A percentile compares a stretch with the other conserved stretches of the same genome.
Conservation (phyloP, 2,329 filamentous ascomycete species). For the Fusarium pininemorale region DNA sequence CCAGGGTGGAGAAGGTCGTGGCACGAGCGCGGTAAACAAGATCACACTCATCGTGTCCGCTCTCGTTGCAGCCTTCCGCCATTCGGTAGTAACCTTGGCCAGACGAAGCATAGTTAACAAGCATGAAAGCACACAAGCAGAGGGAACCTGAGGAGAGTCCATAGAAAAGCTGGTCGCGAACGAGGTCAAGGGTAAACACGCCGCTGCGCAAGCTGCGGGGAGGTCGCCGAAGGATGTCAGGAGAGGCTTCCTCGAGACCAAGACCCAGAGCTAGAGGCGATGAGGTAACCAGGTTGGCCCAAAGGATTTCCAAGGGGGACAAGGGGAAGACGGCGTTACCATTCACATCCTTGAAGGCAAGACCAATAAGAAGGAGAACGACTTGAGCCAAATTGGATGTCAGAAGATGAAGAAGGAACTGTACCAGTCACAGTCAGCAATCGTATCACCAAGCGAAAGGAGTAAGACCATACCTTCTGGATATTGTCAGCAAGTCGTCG, state of each 20-base stretch:
- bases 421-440: slow-evolving; percentile 30
- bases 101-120: slow-evolving; percentile 62
- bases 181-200: slow-evolving; percentile 71
- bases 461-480: slow-evolving; percentile 65
- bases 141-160: slow-evolving; percentile 70
- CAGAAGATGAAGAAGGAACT: slow-evolving; percentile 72
- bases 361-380: slow-evolving; percentile 72
- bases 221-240: slow-evolving; percentile 72
- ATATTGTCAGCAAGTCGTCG: slow-evolving; percentile 77
- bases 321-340: slow-evolving; percentile 73
- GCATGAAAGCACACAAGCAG: slow-evolving; percentile 68
- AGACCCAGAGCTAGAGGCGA: slow-evolving; percentile 77
- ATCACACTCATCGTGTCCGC: slow-evolving; percentile 59
- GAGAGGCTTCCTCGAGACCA: slow-evolving; percentile 74
- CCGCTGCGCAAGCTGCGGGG: slow-evolving; percentile 69
- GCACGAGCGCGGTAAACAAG: slow-evolving; percentile 71
- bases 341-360: slow-evolving; percentile 71
- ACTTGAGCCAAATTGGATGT: slow-evolving; percentile 78
- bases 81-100: slow-evolving; percentile 59
- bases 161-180: slow-evolving; percentile 73
- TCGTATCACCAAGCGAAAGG: neutral
- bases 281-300: slow-evolving; percentile 80
- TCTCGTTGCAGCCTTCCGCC: slow-evolving; percentile 67
- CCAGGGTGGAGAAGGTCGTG: slow-evolving; percentile 74
- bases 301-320: slow-evolving; percentile 77